Base-by-base conservation (phyloP, 2,329 filamentous ascomycete species). In the Monilinia vaccinii-corymbosi region DNA sequence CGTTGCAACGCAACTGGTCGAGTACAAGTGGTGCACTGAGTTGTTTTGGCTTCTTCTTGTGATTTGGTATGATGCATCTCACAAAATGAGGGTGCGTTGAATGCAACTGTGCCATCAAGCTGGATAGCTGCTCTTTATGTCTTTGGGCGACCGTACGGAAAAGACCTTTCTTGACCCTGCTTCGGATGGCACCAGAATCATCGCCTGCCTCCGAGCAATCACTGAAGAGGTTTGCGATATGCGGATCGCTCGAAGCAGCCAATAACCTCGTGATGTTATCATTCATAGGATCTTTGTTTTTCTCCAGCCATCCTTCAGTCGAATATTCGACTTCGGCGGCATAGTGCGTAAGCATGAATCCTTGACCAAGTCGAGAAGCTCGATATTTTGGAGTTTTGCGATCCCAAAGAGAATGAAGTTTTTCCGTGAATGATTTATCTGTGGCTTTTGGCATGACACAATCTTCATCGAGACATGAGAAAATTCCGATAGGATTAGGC, bases 381-480 rank as follows among this genome's bases (percentile, higher is more conserved):
- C 91, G 87, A 74, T 99, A 99, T 73, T 99, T 99, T 50, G 84
- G 82, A 38, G 91, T 94, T 73, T 97, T 97, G 71, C 92, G 91
- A 72, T 97, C 92, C 94, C 95, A 99, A 1, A 99, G 76, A 0
- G 88, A 88, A 74, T 99, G 90, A n/a, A 99, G 79, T 74, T 99
- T 99, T 69, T 99, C 95, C 0, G 93, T 97, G 70, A 99, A 99
- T 9, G 89, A 91, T 73, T 89, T 93, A 74, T 99, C 95, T 1
- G 93, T 97, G 4, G 94, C 94, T 74, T 97, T 99, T 36, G 94
- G 94, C 94, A 99, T 99, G 36, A 99, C 95, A 51, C 87, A 94
- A 75, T 99, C 94, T 75, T 99, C 94, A 67, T 99, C 94, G 18
- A 99, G 79, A 70, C 95, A 99, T 0, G 94, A 97, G 74, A 99